Base-by-base conservation (phyloP, 495 filamentous ascomycete species). In the Penicillium riverlandense region DNA sequence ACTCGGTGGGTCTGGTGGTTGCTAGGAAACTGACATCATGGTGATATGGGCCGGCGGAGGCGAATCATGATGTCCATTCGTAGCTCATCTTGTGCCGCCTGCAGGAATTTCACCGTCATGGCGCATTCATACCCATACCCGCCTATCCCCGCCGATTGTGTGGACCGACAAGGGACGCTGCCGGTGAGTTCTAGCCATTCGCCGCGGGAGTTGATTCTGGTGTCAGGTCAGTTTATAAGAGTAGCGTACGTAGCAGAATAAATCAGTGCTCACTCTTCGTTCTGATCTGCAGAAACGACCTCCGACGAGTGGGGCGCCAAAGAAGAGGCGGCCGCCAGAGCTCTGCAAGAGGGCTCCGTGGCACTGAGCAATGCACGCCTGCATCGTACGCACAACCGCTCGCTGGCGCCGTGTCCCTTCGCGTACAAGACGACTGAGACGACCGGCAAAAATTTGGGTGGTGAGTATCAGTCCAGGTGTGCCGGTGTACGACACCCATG, bases 401-500 rank as follows among this genome's bases (percentile, higher is more conserved):
- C 51, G 4, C 40, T 49, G 14, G 46, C 43, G 14, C 36, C 47
- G 15, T 53, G 50, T 30, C 38, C 46, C 27, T 53, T 53, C 30
- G 46, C 49, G 12, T 54, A 44, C 28, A 16, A 54, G 40, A 27
- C 40, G 12, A 45, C 37, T 28, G 40, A 54, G 33, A 30, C n/a
- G 22, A 37, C 43, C 29, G 40, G 37, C 8, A 54, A 50, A 27
- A 10, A 47, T 53, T 13, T 49, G 43, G 46, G 50, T 49, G 3
- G 50, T 53, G 29, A 40, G 50, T 36, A 33, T 46, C 16, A 38
- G 35, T 7, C 50, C 50, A 1, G 40, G 28, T 11, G 38, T 46
- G 27, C 46, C 50, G 2, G 27, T 53, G 31, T 53, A 49, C 37
- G 50, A 49, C 36, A 57, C 53, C 6, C 53, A 50, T 28, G 54